Evolutionary conservation across 495 filamentous ascomycete species (phyloP), one percentile per base, ranked within the genome.

Genomic region (Wilcoxina mikolae): DNA sequence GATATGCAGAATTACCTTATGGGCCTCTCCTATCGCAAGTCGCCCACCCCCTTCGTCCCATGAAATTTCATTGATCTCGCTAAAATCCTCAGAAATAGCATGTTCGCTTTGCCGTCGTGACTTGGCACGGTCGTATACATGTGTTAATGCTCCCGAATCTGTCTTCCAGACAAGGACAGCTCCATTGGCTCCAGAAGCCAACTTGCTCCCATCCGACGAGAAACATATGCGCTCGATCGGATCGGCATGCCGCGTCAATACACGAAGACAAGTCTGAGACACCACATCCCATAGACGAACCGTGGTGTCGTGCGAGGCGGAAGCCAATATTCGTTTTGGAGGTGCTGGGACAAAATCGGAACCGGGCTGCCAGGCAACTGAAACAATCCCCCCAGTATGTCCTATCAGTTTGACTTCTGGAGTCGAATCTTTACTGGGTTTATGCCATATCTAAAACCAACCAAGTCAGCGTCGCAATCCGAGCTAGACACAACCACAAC

Each of bases 171-270:
- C 58, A 20, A 60, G 44, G 18, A 65, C 61, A 10, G 39, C 51
- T 25, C 60, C 57, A 23, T 64, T 60, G 15, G 62, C 61, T 12
- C 62, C 55, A 10, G 61, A 60, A 26, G 62, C 62, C 49, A 65
- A 31, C 41, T 56, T 57, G 17, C 24, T 54, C 2, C 62, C 62
- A 11, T 63, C 61, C 0, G 62, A 58, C n/a, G 62, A 65, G 55
- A 65, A 65, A 29, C 52, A 60, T 39, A 65, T 64, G n/a, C 57
- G 41, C 35, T 65, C 62, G 18, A 65, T 57, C 0, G 62, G 62
- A 33, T 65, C 61, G 17, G 43, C 23, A 29, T 64, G 62, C 11
- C 48, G 48, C 42, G 45, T 49, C 24, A 65, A 25, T 24, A 60
- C 53, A 29, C 64, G 57, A 10, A 65, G 29, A 10, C 54, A 55